phyloP scores from a whole-genome alignment of 805 yeast genomes.

The Huiozyma sinensis region DNA sequence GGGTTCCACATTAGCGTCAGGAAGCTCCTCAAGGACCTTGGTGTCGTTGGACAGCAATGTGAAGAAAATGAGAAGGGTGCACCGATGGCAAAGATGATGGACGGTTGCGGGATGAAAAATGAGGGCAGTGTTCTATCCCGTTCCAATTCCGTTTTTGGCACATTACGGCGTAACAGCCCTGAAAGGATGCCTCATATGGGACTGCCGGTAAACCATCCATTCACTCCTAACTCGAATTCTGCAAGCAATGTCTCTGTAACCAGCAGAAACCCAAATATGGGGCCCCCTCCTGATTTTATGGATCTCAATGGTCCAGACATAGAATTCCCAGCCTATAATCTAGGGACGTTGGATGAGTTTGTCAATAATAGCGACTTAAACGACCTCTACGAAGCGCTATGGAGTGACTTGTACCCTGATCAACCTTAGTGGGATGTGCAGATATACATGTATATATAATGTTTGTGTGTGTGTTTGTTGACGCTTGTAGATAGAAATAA shows the following conservation, averaged over 20 bases:
- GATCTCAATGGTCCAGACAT: background rate
- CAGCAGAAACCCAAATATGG: background rate
- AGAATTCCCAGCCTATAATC: slow-evolving; percentile 9
- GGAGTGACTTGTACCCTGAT: slow-evolving; percentile 21
- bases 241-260: background rate
- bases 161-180: background rate
- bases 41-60: background rate
- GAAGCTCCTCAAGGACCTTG: slow-evolving; percentile 2
- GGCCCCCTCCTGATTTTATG: background rate
- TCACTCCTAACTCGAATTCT: background rate
- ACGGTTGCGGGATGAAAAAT: background rate
- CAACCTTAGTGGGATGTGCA: background rate
- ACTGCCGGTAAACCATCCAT: no score
- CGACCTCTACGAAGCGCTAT: slow-evolving; percentile 20
- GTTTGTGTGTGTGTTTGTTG: background rate
- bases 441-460: background rate
- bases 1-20: slow-evolving; percentile 20
- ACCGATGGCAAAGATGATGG: background rate
- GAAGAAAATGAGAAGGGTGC: background rate
- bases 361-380: slow-evolving; percentile 21
- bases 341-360: slow-evolving; percentile 27
- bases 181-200: background rate
- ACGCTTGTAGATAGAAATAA: no score
- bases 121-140: background rate
- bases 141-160: background rate